phyloP scores from a whole-genome alignment of 371 early-diverging fungal genomes.

The Conidiobolus incongruus region DNA sequence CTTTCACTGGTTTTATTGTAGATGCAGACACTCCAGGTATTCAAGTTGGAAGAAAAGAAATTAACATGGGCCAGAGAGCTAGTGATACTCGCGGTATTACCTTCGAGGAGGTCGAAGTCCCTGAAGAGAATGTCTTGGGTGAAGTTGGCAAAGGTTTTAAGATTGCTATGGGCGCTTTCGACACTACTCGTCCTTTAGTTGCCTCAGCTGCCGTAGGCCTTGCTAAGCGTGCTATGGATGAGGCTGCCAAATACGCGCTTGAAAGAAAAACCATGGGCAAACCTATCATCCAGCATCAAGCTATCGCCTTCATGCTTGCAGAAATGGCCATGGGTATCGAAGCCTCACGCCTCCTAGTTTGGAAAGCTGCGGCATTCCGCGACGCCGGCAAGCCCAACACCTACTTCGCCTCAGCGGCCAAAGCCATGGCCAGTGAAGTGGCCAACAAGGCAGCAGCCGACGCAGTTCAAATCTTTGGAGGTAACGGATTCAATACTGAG shows the following conservation, averaged over 20 bases:
- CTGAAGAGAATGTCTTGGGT: slow-evolving; percentile 60
- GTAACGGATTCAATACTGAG: slow-evolving; percentile 79
- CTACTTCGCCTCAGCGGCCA: slow-evolving; percentile 86
- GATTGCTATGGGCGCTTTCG: slow-evolving; percentile 96
- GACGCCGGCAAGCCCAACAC: slow-evolving; percentile 77
- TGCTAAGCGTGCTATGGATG: slow-evolving; percentile 85
- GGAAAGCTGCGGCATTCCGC: slow-evolving; percentile 56
- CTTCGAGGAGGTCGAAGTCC: slow-evolving; percentile 86
- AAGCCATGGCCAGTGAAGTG: slow-evolving; percentile 78
- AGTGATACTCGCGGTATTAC: slow-evolving; percentile 86
- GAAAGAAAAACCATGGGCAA: slow-evolving; percentile 94
- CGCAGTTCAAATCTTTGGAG: slow-evolving; percentile 93
- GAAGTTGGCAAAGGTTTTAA: slow-evolving; percentile 72
- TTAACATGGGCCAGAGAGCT: slow-evolving; percentile 92
- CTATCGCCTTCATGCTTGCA: slow-evolving; percentile 86
- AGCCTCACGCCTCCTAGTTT: slow-evolving; percentile 71
- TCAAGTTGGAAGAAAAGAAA: slow-evolving; percentile 78
- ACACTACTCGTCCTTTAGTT: slow-evolving; percentile 82
- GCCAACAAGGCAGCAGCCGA: slow-evolving; percentile 90
- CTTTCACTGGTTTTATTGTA: slow-evolving; percentile 91
- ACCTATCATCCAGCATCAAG: slow-evolving; percentile 76
- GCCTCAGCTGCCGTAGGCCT: slow-evolving; percentile 82
- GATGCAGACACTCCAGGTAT: slow-evolving; percentile 82
- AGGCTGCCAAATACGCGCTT: slow-evolving; percentile 68
- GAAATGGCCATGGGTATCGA: slow-evolving; percentile 89